phyloP scores from a whole-genome alignment of 1,139 yeast genomes.

The Zhuliangozyma parablackwelliae region DNA sequence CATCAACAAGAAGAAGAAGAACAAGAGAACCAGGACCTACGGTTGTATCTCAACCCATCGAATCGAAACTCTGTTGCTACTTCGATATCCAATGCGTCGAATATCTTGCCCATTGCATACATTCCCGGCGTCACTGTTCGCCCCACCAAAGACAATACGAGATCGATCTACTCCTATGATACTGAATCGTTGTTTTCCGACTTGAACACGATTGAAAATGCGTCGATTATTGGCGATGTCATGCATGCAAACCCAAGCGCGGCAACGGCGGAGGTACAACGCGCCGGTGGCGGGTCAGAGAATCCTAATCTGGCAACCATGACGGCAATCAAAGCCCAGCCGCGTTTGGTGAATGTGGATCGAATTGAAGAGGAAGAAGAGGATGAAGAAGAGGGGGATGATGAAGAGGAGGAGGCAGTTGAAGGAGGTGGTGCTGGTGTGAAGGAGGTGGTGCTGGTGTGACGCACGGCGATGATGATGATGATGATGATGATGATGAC shows the following conservation, averaged over 20 bases:
- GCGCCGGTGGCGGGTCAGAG: not conserved
- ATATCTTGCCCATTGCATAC: slow-evolving; percentile 88
- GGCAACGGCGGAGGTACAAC: not conserved
- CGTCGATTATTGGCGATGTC: slow-evolving; percentile 52
- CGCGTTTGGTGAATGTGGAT: slow-evolving; percentile 56
- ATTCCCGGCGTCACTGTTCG: slow-evolving; percentile 89
- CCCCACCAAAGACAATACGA: slow-evolving; percentile 44
- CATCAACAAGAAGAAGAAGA: slow-evolving; percentile 9
- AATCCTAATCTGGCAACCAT: slow-evolving; percentile 31
- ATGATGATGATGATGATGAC: slow-evolving; percentile 25
- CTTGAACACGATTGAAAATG: slow-evolving; percentile 48
- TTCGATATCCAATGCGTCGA: slow-evolving; percentile 70
- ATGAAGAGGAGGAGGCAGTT: slow-evolving; percentile 11
- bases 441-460: slow-evolving; percentile 23
- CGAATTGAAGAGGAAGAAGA: slow-evolving; percentile 50
- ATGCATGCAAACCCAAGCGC: slow-evolving; percentile 9
- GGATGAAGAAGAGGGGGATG: slow-evolving; percentile 29
- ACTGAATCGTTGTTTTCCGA: slow-evolving; percentile 52
- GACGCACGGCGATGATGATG: not conserved
- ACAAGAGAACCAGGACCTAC: slow-evolving; percentile 7
- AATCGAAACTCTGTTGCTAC: slow-evolving; percentile 48
- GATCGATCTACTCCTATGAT: slow-evolving; percentile 46
- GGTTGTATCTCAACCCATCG: slow-evolving; percentile 21
- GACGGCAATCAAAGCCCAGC: slow-evolving; percentile 70
- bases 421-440: slow-evolving; percentile 33